Evolutionary conservation across 805 yeast species (phyloP).

Genomic region (Metschnikowia lochheadii): DNA sequence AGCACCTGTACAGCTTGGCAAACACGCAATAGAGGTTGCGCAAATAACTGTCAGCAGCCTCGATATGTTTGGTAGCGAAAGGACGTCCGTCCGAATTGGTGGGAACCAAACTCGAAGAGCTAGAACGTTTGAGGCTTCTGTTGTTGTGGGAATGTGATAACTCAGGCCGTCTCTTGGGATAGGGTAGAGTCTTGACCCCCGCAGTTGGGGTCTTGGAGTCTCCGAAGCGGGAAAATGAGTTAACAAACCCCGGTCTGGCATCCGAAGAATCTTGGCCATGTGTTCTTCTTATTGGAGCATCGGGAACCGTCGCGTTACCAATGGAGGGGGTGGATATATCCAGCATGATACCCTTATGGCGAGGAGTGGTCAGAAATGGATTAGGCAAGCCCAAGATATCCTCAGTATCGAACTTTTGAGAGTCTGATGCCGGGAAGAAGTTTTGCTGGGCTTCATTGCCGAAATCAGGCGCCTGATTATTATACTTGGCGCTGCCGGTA

Average conservation of each 20-base stretch:
- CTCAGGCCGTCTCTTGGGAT: constrained; percentile 12
- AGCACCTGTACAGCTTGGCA: constrained; percentile 59
- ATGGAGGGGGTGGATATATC: constrained; percentile 19
- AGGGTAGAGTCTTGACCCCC: constrained; percentile 10
- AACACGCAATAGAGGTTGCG: constrained; percentile 47
- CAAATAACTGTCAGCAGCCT: constrained; percentile 37
- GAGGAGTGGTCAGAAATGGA: constrained; percentile 34
- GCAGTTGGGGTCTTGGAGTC: constrained; percentile 15
- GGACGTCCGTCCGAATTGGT: constrained; percentile 1
- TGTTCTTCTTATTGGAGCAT: constrained; percentile 33
- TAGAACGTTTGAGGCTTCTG: constrained; percentile 15
- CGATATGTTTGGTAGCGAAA: constrained; percentile 8
- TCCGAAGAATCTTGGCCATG: constrained; percentile 12
- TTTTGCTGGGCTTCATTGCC: background rate
- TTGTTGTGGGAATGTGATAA: constrained; percentile 7
- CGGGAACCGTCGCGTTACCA: constrained; percentile 26
- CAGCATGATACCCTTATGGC: constrained; percentile 6
- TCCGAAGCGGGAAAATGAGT: constrained; percentile 8
- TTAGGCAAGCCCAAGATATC: constrained; percentile 12
- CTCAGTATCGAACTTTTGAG: constrained; percentile 4
- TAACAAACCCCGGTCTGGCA: constrained; percentile 4
- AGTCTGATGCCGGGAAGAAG: constrained; percentile 5
- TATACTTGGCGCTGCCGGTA: background rate
- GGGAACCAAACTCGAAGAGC: constrained; percentile 9
- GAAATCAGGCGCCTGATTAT: constrained; percentile 1